phyloP scores from a whole-genome alignment of 345 rosid genomes.

The Conringia planisiliqua region DNA sequence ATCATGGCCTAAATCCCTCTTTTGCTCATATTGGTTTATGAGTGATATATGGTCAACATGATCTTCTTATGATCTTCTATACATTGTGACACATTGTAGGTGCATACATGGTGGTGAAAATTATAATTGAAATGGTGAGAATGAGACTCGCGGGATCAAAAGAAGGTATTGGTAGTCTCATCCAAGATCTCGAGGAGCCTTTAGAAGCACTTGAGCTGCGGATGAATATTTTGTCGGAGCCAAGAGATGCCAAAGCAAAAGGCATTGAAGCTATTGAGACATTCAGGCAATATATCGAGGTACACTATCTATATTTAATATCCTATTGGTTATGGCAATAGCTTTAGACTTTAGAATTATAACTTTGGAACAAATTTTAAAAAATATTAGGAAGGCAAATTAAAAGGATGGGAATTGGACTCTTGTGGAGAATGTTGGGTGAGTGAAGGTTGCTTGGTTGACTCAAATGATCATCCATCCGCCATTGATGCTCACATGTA shows the following conservation, averaged over 20 bases:
- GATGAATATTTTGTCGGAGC: conserved; percentile 66
- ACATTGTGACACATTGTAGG: conserved; percentile 38
- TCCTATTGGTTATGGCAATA: not conserved
- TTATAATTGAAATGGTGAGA: conserved; percentile 81
- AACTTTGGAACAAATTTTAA: not conserved
- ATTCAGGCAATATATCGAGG: conserved; percentile 64
- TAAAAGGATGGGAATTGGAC: conserved; percentile 81
- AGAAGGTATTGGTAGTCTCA: conserved; percentile 71
- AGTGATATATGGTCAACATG: not conserved
- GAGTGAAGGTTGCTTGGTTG: conserved; percentile 87
- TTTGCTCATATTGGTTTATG: not conserved
- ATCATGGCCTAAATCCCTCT: not conserved
- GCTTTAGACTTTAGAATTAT: not conserved
- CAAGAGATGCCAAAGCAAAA: conserved; percentile 68
- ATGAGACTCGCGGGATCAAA: conserved; percentile 67
- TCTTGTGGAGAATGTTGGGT: conserved; percentile 95
- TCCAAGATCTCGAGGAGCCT: conserved; percentile 77
- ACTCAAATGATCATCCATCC: conserved; percentile 64
- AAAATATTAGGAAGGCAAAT: conserved; percentile 52
- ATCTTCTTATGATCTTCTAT: not conserved
- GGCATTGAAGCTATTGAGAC: conserved; percentile 72
- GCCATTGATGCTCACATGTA: conserved; percentile 89
- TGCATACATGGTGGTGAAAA: conserved; percentile 91
- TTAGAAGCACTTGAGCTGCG: conserved; percentile 60
- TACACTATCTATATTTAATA: conserved; percentile 14